phyloP scores from a whole-genome alignment of 345 rosid genomes.

The Ceriops zippeliana region DNA sequence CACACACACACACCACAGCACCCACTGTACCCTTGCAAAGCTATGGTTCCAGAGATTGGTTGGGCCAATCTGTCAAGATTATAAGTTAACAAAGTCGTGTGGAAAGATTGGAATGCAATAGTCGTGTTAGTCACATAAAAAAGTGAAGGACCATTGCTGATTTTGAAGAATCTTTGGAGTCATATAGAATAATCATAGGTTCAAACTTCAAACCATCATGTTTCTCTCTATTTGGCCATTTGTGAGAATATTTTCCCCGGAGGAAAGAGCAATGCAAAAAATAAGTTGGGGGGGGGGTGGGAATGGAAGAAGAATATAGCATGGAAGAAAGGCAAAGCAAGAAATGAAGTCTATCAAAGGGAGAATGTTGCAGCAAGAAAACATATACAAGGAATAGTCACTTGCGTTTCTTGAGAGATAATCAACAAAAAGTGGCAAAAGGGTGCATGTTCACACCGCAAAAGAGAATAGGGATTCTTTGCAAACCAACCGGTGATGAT shows the following conservation, averaged over 20 bases:
- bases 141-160: too few species aligned
- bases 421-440: neutral
- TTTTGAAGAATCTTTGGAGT: too few species aligned
- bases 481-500: constrained; percentile 55
- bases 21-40: too few species aligned
- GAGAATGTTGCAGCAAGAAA: too few species aligned
- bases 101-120: too few species aligned
- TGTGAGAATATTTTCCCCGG: neutral
- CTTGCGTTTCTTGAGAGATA: neutral
- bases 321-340: neutral
- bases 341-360: neutral
- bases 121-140: too few species aligned
- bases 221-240: neutral
- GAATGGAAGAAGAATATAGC: neutral
- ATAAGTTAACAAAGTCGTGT: too few species aligned
- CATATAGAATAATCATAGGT: too few species aligned
- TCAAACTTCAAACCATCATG: too few species aligned
- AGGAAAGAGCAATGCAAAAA: neutral
- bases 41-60: neutral
- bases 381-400: too few species aligned
- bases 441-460: neutral
- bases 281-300: neutral
- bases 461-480: neutral
- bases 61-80: neutral
- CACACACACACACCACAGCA: too few species aligned